Evolutionary conservation across 106 monocot genomes (phyloP).

Genomic region (Gastrodia elata): DNA sequence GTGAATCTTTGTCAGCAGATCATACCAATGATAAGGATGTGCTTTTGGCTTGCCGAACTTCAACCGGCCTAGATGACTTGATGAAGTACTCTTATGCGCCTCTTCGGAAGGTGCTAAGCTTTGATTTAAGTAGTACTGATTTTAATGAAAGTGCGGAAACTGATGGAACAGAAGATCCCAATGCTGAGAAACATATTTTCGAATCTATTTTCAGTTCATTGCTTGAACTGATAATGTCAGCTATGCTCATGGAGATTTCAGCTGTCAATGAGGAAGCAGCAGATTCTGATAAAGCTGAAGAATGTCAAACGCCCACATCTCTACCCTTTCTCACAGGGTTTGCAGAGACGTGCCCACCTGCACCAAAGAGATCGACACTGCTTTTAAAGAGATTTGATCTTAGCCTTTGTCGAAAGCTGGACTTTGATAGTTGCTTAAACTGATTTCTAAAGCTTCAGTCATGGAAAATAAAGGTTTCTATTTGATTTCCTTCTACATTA

Average conservation of each 20-base stretch:
- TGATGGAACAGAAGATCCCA: conserved; percentile 10
- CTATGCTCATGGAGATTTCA: conserved; percentile 13
- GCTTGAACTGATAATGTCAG: conserved; percentile 34
- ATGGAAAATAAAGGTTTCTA: neutral
- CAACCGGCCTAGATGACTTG: conserved; percentile 37
- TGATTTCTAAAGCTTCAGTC: conserved; percentile 1
- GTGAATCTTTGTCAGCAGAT: conserved; percentile 12
- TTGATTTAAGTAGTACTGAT: conserved; percentile 22
- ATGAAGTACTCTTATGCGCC: conserved; percentile 9
- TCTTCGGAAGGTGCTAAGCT: conserved; percentile 28
- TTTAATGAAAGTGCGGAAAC: neutral
- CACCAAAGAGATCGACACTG: conserved; percentile 23
- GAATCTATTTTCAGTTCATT: conserved; percentile 27
- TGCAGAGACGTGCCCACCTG: conserved; percentile 44
- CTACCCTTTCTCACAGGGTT: conserved; percentile 28
- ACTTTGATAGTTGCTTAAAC: conserved; percentile 20
- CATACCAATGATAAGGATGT: conserved; percentile 16
- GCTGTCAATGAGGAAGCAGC: neutral
- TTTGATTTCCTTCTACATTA: neutral
- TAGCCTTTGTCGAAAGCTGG: conserved; percentile 32
- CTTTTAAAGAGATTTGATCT: conserved; percentile 18
- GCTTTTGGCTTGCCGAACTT: conserved; percentile 27
- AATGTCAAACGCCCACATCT: conserved; percentile 41
- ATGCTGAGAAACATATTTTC: conserved; percentile 21
- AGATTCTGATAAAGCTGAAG: conserved; percentile 12